These are phyloP conservation scores for Nicotiana noctiflora DNA, from an alignment of 257 asterid genomes.

Conservation along the genomic window DNA sequence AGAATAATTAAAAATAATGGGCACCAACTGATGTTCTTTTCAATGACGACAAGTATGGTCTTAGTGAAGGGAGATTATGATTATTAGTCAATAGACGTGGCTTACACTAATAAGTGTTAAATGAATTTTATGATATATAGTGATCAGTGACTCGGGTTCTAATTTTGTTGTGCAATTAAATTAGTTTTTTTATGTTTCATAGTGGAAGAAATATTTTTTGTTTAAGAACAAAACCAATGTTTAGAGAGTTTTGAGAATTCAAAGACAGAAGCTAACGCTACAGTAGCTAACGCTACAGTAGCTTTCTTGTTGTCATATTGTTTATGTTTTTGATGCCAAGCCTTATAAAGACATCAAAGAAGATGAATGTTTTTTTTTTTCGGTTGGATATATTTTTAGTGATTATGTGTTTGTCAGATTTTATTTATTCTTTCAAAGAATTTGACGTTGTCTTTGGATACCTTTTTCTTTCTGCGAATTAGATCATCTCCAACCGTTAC, in stretches of 20 bases:
- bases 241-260: background rate
- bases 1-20: background rate
- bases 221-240: background rate
- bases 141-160: background rate
- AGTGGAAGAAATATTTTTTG: background rate
- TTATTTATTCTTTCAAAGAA: background rate
- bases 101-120: background rate
- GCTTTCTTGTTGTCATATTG: background rate
- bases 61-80: background rate
- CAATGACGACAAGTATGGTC: background rate
- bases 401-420: background rate
- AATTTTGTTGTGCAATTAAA: background rate
- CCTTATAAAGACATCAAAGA: background rate
- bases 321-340: background rate
- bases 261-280: background rate
- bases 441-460: background rate
- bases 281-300: background rate
- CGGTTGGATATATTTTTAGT: background rate
- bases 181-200: background rate
- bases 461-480: background rate
- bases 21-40: background rate
- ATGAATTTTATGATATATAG: background rate
- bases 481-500: too few relatives aligned
- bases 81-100: background rate
- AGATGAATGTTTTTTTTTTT: background rate